phyloP scores from a whole-genome alignment of 805 yeast genomes.

The Wickerhamiella azyma region DNA sequence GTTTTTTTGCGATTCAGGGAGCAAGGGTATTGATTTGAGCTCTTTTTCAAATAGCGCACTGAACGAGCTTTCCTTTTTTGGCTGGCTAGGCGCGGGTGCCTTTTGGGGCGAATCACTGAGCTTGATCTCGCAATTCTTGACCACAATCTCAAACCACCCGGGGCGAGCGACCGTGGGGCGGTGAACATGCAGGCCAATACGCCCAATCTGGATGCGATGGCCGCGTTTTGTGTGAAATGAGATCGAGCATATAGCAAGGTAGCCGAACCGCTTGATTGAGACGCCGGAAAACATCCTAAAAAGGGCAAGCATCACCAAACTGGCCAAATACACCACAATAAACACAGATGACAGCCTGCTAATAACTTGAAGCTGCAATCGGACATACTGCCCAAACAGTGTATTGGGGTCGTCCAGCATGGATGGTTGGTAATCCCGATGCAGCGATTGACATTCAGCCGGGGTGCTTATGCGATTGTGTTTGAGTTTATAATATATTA shows the following conservation, averaged over 20 bases:
- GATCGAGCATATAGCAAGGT: constrained; percentile 28
- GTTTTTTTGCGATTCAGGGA: constrained; percentile 10
- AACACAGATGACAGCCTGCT: constrained; percentile 15
- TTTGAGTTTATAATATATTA: neutral
- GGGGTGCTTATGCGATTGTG: neutral
- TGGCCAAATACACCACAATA: constrained; percentile 20
- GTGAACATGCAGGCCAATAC: constrained; percentile 26
- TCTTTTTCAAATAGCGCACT: neutral
- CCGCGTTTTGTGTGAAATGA: constrained; percentile 26
- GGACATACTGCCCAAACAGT: constrained; percentile 16
- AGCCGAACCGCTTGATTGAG: constrained; percentile 31
- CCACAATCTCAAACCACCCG: constrained; percentile 26
- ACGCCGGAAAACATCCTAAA: constrained; percentile 29
- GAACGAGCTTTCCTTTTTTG: neutral
- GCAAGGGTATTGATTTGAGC: constrained; percentile 12
- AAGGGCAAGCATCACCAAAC: constrained; percentile 28
- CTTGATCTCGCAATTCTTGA: constrained; percentile 23
- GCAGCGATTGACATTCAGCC: neutral
- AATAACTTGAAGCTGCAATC: constrained; percentile 18
- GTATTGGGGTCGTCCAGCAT: constrained; percentile 8
- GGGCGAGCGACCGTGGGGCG: constrained; percentile 31
- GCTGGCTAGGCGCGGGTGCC: neutral
- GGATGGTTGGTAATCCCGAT: neutral
- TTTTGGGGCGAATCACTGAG: neutral
- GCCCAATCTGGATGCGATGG: constrained; percentile 24